phyloP scores from a whole-genome alignment of 2,329 filamentous ascomycete genomes.

The Arachnopeziza araneosa region DNA sequence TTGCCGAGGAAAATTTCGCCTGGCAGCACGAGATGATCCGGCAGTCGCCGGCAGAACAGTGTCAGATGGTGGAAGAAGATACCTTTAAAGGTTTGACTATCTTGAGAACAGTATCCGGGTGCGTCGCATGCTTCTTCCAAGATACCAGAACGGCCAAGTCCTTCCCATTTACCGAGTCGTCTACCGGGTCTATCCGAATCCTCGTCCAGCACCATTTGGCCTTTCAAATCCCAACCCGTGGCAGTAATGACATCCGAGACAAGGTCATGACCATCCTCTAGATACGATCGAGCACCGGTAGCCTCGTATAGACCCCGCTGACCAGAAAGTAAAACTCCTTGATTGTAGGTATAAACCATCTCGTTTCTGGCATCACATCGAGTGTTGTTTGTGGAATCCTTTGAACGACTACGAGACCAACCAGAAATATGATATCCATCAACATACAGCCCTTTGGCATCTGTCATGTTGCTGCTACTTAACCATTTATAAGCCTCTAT shows the following conservation, averaged over 20 bases:
- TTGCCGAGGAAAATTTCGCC: constrained; percentile 26
- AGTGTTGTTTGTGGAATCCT: constrained; percentile 53
- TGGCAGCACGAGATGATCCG: constrained; percentile 24
- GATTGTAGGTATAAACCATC: constrained; percentile 95
- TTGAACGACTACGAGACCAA: constrained; percentile 39
- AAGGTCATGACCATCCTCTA: constrained; percentile 74
- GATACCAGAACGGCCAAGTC: constrained; percentile 72
- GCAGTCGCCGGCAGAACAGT: constrained; percentile 67
- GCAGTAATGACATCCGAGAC: constrained; percentile 68
- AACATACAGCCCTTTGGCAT: constrained; percentile 66
- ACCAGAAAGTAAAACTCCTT: constrained; percentile 82
- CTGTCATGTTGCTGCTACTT: constrained; percentile 72
- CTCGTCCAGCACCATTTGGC: constrained; percentile 37
- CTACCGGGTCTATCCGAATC: background rate
- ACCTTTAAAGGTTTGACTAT: constrained; percentile 87
- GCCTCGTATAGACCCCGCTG: constrained; percentile 74
- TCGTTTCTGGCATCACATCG: constrained; percentile 77
- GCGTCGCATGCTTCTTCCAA: constrained; percentile 82
- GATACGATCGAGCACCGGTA: constrained; percentile 65
- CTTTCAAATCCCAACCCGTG: constrained; percentile 64
- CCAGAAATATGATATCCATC: constrained; percentile 85
- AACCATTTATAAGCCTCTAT: constrained; percentile 79
- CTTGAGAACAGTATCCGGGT: constrained; percentile 67
- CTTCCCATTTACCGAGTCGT: constrained; percentile 50
- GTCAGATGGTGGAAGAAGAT: constrained; percentile 90